Evolutionary conservation across 306 rosid species (phyloP).

Genomic region (Calophaca sinica): DNA sequence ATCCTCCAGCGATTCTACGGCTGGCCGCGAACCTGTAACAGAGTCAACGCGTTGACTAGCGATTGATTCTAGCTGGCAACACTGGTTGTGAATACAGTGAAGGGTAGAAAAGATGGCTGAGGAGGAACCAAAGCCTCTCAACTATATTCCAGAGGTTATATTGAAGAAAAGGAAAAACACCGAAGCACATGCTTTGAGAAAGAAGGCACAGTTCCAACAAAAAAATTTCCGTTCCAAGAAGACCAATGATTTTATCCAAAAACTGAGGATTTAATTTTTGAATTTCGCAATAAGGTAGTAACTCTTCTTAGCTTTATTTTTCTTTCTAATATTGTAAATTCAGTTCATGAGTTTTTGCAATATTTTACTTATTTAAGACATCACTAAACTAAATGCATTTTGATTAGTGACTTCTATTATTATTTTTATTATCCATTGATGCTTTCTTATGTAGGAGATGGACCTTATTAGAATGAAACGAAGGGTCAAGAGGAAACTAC

Average conservation of each 20-base stretch:
- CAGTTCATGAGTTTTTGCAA: background rate
- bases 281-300: conserved; percentile 79
- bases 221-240: conserved; percentile 31
- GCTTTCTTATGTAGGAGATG: conserved; percentile 62
- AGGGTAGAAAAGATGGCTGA: conserved; percentile 45
- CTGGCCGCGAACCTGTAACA: no score
- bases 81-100: background rate
- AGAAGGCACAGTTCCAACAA: conserved; percentile 43
- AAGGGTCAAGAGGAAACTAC: conserved; percentile 72
- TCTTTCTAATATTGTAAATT: background rate
- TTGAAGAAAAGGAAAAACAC: conserved; percentile 51
- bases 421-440: conserved; percentile 1
- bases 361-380: background rate
- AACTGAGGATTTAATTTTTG: conserved; percentile 75
- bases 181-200: conserved; percentile 45
- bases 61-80: no score
- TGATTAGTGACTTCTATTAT: background rate
- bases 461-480: conserved; percentile 78
- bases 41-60: no score
- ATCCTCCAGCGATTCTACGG: no score
- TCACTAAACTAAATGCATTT: background rate
- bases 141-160: conserved; percentile 44
- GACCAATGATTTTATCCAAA: conserved; percentile 56
- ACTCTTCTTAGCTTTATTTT: background rate
- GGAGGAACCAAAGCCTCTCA: conserved; percentile 39